Evolutionary conservation across 73 alveolate genomes (phyloP).

Genomic region (Uronychia setigera): DNA sequence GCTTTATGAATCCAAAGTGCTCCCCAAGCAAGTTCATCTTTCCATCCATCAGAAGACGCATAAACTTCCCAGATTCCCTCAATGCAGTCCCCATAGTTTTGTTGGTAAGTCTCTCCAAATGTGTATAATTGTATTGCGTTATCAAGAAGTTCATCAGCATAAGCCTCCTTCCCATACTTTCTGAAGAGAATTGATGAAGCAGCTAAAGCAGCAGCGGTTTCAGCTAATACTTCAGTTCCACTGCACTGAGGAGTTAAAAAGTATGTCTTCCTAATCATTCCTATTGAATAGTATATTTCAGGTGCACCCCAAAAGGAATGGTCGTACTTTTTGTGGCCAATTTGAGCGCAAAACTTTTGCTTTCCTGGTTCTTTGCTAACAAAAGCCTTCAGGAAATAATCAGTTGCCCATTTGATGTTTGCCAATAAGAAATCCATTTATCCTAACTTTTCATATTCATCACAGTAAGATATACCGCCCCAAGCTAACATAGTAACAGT

Average conservation of each 20-base stretch:
- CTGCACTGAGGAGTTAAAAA: neutral
- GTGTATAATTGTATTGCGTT: neutral
- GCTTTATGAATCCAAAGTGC: neutral
- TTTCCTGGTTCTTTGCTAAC: neutral
- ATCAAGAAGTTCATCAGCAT: neutral
- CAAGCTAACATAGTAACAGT: neutral
- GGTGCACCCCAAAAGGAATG: neutral
- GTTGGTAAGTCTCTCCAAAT: neutral
- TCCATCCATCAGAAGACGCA: neutral
- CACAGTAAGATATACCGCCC: neutral
- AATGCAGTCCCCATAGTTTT: neutral
- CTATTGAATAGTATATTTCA: neutral
- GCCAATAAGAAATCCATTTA: neutral
- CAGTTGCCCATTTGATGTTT: neutral
- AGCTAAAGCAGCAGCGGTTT: neutral
- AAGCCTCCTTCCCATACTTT: neutral
- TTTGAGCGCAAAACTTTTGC: neutral
- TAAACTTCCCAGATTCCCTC: neutral
- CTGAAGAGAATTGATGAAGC: neutral
- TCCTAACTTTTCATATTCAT: neutral
- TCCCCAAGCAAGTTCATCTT: neutral
- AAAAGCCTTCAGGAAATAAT: neutral
- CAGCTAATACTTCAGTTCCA: neutral
- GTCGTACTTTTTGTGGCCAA: neutral
- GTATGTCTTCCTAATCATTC: neutral